A percentile compares a stretch with the other conserved stretches of the same genome.
Evolutionary conservation across 345 rosid genomes (phyloP).

Genomic region (Eutrema yunnanense): DNA sequence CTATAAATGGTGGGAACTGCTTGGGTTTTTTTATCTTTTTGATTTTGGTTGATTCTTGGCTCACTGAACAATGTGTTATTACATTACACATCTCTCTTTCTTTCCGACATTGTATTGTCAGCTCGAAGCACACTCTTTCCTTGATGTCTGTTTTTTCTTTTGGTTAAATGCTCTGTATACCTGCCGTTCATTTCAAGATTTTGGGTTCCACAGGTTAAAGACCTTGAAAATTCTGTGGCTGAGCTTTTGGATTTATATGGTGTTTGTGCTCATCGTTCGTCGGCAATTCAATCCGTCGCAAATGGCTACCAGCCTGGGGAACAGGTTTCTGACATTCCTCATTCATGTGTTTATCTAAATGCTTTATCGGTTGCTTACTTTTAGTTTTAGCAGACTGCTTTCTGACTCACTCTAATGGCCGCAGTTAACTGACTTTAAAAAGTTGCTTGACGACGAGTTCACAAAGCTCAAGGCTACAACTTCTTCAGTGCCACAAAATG

Average conservation of each 20-base stretch:
- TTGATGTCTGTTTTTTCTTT: not conserved
- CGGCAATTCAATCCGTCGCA: conserved; percentile 58
- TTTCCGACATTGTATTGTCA: not conserved
- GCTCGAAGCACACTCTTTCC: not conserved
- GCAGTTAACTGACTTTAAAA: conserved; percentile 75
- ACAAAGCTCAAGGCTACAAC: conserved; percentile 42
- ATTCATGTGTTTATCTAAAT: not conserved
- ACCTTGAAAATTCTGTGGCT: conserved; percentile 57
- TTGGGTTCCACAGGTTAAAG: conserved; percentile 51
- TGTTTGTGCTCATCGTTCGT: conserved; percentile 40
- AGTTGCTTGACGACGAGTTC: conserved; percentile 57
- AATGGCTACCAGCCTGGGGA: conserved; percentile 53
- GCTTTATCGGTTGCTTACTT: not conserved
- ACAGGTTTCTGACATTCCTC: conserved; percentile 37
- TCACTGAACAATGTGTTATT: not conserved
- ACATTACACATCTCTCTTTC: not conserved
- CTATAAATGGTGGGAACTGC: not conserved
- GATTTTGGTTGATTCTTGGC: not conserved
- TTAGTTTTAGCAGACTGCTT: conserved; percentile 3
- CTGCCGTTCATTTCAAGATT: too few relatives aligned
- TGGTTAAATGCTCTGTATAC: too few relatives aligned
- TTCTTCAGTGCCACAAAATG: conserved; percentile 39
- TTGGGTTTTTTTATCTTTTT: not conserved
- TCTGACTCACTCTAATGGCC: conserved; percentile 21
- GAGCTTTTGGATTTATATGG: conserved; percentile 52